Evolutionary conservation across 2,329 filamentous ascomycete species (phyloP).

Genomic region (Fusarium chlamydosporum): DNA sequence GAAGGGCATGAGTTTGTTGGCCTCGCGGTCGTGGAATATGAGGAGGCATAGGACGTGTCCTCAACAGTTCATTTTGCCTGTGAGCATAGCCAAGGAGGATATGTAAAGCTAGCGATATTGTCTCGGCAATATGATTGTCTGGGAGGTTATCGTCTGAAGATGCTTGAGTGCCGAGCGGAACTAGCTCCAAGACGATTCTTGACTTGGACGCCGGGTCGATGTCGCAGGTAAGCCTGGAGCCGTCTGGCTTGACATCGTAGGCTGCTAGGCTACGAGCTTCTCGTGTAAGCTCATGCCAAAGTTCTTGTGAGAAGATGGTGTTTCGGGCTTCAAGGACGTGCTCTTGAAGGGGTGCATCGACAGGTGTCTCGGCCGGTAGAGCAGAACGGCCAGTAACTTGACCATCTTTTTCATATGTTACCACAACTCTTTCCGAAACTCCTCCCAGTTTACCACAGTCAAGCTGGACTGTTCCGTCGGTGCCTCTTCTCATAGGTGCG

Average conservation of each 20-base stretch:
- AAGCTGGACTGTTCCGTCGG: conserved; percentile 81
- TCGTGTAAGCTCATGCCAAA: conserved; percentile 89
- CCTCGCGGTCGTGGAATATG: conserved; percentile 56
- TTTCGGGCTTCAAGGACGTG: conserved; percentile 82
- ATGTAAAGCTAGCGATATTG: conserved; percentile 76
- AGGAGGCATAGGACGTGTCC: conserved; percentile 70
- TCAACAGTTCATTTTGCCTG: conserved; percentile 77
- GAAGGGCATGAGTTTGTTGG: conserved; percentile 63
- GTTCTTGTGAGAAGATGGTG: conserved; percentile 84
- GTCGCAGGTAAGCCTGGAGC: conserved; percentile 69
- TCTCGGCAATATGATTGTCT: conserved; percentile 71
- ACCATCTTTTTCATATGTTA: conserved; percentile 73
- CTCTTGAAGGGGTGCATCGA: conserved; percentile 70
- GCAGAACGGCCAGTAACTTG: conserved; percentile 70
- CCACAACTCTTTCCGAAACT: conserved; percentile 73
- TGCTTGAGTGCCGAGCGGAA: conserved; percentile 66
- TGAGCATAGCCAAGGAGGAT: conserved; percentile 86
- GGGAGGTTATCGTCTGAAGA: conserved; percentile 53
- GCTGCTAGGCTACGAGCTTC: conserved; percentile 82
- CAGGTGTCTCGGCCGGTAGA: conserved; percentile 66
- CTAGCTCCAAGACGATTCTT: conserved; percentile 75
- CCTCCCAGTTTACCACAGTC: conserved; percentile 71
- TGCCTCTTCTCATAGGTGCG: conserved; percentile 80
- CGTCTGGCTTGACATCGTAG: conserved; percentile 76
- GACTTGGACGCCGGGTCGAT: conserved; percentile 65